Evolutionary conservation across 2,329 filamentous ascomycete genomes (phyloP), one percentile per base, ranked within the genome.

Genomic region (Colletotrichum limetticola): DNA sequence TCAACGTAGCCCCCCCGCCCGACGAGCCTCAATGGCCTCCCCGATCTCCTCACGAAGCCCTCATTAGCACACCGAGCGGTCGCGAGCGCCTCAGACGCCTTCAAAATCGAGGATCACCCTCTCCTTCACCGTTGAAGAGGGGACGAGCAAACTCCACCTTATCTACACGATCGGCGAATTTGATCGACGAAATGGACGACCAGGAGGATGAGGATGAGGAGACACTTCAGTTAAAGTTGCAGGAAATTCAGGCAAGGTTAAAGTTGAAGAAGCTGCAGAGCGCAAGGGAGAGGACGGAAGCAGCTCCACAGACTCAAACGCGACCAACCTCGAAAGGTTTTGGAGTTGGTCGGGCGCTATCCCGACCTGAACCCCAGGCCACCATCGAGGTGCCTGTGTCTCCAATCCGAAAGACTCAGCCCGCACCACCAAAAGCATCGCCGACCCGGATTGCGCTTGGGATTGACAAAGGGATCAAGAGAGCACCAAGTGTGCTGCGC

Each of bases 181-280:
- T 64, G 8, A 72, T 75, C 12, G 65, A 72, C 22, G 76, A 78
- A 12, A 66, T 71, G 63, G 79, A 83, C 62, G 84, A 82, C 5
- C 84, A 86, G 4, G 88, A 91, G 11, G 91, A 92, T 5, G 93
- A 97, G 7, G 95, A 97, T 77, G 96, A 98, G 81, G 95, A 98
- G 85, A 97, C 91, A 1, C 84, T 98, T 42, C 91, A 97, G 79
- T 85, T 99, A 74, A 92, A 97, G 80, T 85, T 98, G 5, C 92
- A 95, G 75, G 95, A 94, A 68, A 97, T 99, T 71, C 92, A 98
- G 82, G 95, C 95, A 7, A 92, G 93, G 73, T 84, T 98, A 65
- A 97, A 93, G 82, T 83, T 98, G 75, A 98, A 98, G 82, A 95
- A 93, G 79, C 85, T 98, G 16, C 94, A 97, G 80, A 92, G 92